Evolutionary conservation across 2,329 filamentous ascomycete species (phyloP).

Genomic region (Plectosphaerella plurivora): DNA sequence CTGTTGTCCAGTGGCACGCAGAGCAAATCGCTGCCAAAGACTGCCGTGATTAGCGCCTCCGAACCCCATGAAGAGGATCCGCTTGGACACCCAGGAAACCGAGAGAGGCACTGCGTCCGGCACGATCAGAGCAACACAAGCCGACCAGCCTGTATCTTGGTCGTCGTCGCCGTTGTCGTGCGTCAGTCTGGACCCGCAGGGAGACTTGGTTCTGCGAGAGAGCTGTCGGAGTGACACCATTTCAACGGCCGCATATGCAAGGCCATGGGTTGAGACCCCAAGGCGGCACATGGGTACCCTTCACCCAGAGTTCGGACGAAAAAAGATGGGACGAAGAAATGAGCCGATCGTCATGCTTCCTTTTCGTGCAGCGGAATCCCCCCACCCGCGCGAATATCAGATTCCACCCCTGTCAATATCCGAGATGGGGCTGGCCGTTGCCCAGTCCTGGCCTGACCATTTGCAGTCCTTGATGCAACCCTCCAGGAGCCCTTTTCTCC

Average conservation of each 20-base stretch:
- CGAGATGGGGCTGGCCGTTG: background rate
- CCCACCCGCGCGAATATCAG: constrained; percentile 1
- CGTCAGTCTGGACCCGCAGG: too few species aligned
- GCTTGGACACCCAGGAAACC: too few species aligned
- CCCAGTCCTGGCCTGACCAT: background rate
- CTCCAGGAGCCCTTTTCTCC: background rate
- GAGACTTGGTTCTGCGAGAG: too few species aligned
- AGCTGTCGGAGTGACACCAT: background rate
- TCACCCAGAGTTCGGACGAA: constrained; percentile 2
- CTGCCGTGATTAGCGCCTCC: too few species aligned
- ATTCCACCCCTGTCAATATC: constrained; percentile 1
- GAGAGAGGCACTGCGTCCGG: too few species aligned
- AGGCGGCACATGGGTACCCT: background rate
- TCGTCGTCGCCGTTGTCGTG: too few species aligned
- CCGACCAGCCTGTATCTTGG: too few species aligned
- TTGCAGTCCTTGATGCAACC: background rate
- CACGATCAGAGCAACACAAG: too few species aligned
- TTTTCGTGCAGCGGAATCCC: constrained; percentile 1
- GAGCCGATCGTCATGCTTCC: constrained; percentile 4
- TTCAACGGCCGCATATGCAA: background rate
- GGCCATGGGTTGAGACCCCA: background rate
- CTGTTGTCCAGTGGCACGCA: too few species aligned
- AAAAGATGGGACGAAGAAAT: constrained; percentile 3
- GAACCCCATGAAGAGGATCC: too few species aligned
- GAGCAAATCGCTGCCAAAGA: too few species aligned